These are phyloP conservation scores for Teratosphaeria viscida DNA, from an alignment of 2,329 filamentous ascomycete species.

Conservation along the genomic window DNA sequence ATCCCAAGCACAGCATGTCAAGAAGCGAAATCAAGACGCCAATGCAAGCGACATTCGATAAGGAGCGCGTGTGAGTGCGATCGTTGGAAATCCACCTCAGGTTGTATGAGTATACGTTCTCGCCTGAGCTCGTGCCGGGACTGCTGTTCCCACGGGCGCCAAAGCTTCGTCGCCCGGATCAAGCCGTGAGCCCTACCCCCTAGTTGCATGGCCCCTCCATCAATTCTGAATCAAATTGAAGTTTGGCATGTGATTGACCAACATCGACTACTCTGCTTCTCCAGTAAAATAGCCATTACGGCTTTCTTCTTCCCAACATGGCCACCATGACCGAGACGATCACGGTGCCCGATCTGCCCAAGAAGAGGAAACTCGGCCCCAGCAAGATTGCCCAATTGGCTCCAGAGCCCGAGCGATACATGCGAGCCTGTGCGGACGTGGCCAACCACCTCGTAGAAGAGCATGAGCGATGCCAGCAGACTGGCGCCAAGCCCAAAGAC, in stretches of 20 bases:
- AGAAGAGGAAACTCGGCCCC: slow-evolving; percentile 45
- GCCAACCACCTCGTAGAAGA: slow-evolving; percentile 90
- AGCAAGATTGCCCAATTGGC: slow-evolving; percentile 52
- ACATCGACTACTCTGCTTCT: background rate
- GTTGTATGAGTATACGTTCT: background rate
- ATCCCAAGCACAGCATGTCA: background rate
- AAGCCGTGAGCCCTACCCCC: background rate
- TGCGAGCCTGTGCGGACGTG: slow-evolving; percentile 91
- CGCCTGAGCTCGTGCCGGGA: background rate
- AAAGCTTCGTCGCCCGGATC: background rate
- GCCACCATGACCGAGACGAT: slow-evolving; percentile 53
- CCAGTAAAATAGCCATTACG: background rate
- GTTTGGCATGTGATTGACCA: background rate
- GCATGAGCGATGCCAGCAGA: slow-evolving; percentile 70
- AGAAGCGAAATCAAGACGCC: background rate
- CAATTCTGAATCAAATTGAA: background rate
- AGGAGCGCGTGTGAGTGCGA: background rate
- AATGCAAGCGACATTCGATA: background rate
- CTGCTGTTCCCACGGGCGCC: background rate
- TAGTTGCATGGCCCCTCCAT: background rate
- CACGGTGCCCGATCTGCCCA: slow-evolving; percentile 40
- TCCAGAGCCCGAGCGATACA: slow-evolving; percentile 87
- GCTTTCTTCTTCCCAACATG: slow-evolving; percentile 31
- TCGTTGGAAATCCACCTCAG: background rate
- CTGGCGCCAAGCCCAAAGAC: slow-evolving; percentile 64